Conservation (phyloP, 2,329 filamentous ascomycete species). For the Colletotrichum tropicicola region DNA sequence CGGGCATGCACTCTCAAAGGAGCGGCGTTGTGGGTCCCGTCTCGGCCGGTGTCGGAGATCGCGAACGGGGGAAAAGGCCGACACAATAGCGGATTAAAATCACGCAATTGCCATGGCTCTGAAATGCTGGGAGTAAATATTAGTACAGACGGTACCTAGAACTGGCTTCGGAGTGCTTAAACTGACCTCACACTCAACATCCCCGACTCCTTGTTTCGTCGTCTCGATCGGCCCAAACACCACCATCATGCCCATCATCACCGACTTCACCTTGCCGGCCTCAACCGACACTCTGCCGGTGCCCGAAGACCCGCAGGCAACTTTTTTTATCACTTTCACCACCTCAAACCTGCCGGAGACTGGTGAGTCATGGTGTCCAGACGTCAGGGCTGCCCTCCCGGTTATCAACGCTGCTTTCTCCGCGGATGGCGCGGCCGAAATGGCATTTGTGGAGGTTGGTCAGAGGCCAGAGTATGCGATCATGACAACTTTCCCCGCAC, state of each 20-base stretch:
- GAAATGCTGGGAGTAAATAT: no score
- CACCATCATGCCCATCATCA: not conserved
- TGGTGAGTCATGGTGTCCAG: conserved; percentile 48
- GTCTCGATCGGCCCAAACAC: not conserved
- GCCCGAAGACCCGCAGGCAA: not conserved
- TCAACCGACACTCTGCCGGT: not conserved
- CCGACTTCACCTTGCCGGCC: not conserved
- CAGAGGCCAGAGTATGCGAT: conserved; percentile 43
- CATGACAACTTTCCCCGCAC: no score
- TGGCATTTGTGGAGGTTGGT: conserved; percentile 45
- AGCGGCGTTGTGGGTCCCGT: not conserved
- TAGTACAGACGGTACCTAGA: not conserved
- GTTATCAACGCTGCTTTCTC: conserved; percentile 41
- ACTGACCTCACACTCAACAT: no score
- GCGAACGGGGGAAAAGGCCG: not conserved
- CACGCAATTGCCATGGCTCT: not conserved
- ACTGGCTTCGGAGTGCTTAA: not conserved
- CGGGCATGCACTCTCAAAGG: not conserved
- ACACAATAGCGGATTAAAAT: conserved; percentile 5
- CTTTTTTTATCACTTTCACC: conserved; percentile 45
- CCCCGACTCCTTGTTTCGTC: not conserved
- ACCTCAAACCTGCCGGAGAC: conserved; percentile 45
- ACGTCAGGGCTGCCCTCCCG: conserved; percentile 46
- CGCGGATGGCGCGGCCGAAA: conserved; percentile 31
- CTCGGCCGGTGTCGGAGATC: not conserved